Evolutionary conservation across 2,329 filamentous ascomycete genomes (phyloP).

Genomic region (Arthroderma uncinatum): DNA sequence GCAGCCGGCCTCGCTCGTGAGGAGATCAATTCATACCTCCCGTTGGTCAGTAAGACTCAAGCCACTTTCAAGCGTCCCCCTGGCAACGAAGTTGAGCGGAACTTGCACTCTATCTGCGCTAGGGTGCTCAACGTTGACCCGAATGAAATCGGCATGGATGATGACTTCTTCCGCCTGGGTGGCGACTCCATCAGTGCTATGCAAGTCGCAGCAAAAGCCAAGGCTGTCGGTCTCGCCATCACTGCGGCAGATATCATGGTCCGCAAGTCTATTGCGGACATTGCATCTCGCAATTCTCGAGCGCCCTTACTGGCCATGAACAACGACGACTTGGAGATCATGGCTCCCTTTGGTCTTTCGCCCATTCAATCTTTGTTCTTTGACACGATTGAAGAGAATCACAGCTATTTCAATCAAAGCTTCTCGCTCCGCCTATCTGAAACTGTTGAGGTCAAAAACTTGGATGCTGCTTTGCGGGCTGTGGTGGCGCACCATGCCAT

Average conservation of each 20-base stretch:
- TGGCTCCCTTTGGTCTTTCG: constrained; percentile 12
- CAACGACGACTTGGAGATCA: too few relatives aligned
- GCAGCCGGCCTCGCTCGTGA: not conserved
- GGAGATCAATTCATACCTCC: too few relatives aligned
- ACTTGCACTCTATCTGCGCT: not conserved
- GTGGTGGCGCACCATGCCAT: constrained; percentile 9
- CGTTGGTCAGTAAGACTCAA: too few relatives aligned
- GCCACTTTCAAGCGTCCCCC: not conserved
- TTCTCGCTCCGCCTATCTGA: constrained; percentile 6
- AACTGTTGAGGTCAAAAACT: constrained; percentile 20
- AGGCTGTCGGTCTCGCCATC: not conserved
- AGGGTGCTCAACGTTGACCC: not conserved
- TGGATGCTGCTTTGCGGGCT: constrained; percentile 15
- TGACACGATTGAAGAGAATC: constrained; percentile 7
- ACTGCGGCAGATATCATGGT: constrained; percentile 7
- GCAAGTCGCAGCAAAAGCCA: constrained; percentile 9
- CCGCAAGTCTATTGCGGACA: not conserved
- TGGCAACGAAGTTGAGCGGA: too few relatives aligned
- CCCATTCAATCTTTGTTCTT: constrained; percentile 17
- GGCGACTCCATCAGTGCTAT: constrained; percentile 33
- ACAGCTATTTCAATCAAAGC: constrained; percentile 19
- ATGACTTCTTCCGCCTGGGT: constrained; percentile 16
- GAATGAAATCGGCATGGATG: not conserved
- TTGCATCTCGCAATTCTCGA: not conserved
- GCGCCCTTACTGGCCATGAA: constrained; percentile 14